phyloP scores from a whole-genome alignment of 2,329 filamentous ascomycete genomes.

The Cladosporium sp. region DNA sequence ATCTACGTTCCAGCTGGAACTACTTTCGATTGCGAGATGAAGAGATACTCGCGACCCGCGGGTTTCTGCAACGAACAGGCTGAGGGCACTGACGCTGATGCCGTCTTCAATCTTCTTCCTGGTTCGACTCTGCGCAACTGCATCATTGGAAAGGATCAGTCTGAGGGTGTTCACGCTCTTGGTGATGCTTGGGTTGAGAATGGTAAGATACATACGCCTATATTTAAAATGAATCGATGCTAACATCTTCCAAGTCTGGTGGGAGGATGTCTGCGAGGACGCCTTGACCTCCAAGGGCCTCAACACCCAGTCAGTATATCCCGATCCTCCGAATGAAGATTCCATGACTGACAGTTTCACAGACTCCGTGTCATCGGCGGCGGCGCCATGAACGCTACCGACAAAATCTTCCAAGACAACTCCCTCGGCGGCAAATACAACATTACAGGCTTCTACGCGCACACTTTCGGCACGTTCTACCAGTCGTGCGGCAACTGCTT shows the following conservation, averaged over 20 bases:
- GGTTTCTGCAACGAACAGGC: constrained; percentile 46
- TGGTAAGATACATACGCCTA: not conserved
- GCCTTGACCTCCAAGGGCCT: constrained; percentile 39
- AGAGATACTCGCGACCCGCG: constrained; percentile 43
- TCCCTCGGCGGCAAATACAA: constrained; percentile 19
- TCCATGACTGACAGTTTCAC: constrained; percentile 4
- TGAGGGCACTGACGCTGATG: constrained; percentile 49
- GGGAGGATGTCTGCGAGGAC: constrained; percentile 42
- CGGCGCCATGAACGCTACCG: constrained; percentile 32
- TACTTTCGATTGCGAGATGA: constrained; percentile 19
- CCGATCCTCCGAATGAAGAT: not conserved
- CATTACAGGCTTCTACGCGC: constrained; percentile 16
- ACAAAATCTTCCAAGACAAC: constrained; percentile 26
- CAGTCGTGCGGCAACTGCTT: constrained; percentile 17
- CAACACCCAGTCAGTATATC: constrained; percentile 17
- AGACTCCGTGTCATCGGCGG: constrained; percentile 34
- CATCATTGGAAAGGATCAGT: constrained; percentile 55
- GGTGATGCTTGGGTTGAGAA: constrained; percentile 38
- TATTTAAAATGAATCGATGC: not conserved
- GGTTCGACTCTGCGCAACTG: constrained; percentile 56
- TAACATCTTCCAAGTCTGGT: constrained; percentile 48
- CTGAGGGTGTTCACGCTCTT: constrained; percentile 56
- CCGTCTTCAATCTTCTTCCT: constrained; percentile 56
- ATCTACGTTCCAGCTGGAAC: constrained; percentile 3
- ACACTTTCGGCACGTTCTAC: constrained; percentile 13